A percentile compares a stretch with the other conserved stretches of the same genome.
Conservation (phyloP, 495 filamentous ascomycete genomes). For the Daldinia loculata region DNA sequence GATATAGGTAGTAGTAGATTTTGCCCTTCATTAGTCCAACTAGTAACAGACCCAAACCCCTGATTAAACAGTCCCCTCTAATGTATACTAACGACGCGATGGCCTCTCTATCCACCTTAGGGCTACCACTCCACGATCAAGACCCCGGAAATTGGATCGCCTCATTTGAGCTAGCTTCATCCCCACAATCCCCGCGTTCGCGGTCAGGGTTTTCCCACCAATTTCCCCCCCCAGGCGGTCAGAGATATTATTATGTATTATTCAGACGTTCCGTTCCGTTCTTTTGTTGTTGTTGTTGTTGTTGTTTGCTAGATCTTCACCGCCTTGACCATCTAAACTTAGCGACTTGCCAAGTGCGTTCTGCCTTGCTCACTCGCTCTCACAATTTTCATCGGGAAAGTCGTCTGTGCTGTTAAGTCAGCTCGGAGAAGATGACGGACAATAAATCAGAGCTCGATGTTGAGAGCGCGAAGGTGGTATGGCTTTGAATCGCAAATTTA, state of each 20-base stretch:
- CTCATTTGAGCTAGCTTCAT: conserved; percentile 34
- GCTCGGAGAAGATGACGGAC: conserved; percentile 20
- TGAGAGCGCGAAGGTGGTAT: conserved; percentile 35
- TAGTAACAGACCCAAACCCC: not conserved
- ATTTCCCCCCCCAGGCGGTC: not conserved
- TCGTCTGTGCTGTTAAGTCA: not conserved
- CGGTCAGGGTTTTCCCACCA: conserved; percentile 17
- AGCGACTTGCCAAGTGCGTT: not conserved
- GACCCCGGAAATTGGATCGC: conserved; percentile 30
- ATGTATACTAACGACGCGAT: not conserved
- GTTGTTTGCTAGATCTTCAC: not conserved
- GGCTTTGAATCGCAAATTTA: not conserved
- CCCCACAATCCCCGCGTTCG: conserved; percentile 36
- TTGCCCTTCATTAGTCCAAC: conserved; percentile 12
- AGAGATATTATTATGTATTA: not conserved
- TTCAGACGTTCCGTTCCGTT: not conserved
- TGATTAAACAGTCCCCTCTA: not conserved
- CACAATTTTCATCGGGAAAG: not conserved
- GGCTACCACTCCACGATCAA: conserved; percentile 29
- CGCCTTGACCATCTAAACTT: not conserved
- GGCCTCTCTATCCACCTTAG: not conserved
- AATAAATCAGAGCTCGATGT: conserved; percentile 23
- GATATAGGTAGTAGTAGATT: not conserved
- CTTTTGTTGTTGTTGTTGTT: not conserved
- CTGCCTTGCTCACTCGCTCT: not conserved